Conservation (phyloP, 306 rosid genomes). For the Prosopis cineraria region DNA sequence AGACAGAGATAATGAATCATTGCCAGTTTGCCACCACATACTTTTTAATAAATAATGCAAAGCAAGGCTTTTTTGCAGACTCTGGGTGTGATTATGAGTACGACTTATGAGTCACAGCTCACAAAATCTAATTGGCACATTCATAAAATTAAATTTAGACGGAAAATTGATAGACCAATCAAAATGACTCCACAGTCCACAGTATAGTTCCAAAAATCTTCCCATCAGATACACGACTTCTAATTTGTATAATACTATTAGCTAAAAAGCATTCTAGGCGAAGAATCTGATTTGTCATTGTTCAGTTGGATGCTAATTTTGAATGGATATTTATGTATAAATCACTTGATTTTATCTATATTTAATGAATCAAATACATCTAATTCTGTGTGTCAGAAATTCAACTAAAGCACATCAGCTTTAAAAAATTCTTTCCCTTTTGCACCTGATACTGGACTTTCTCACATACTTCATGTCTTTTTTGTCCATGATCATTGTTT, state of each 20-base stretch:
- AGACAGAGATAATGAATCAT: slow-evolving; percentile 47
- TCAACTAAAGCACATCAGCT: not conserved
- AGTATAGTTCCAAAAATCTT: slow-evolving; percentile 29
- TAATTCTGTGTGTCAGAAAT: not conserved
- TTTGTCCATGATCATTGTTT: slow-evolving; percentile 15
- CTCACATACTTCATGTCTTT: not conserved
- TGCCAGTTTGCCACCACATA: slow-evolving; percentile 13
- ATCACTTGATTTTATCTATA: not conserved
- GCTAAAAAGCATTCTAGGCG: not conserved
- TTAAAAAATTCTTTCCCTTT: slow-evolving; percentile 19
- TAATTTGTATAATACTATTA: not conserved
- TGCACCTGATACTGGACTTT: not conserved
- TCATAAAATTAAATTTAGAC: slow-evolving; percentile 33
- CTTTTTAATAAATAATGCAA: slow-evolving; percentile 10
- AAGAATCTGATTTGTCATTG: not conserved
- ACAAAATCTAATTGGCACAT: slow-evolving; percentile 42
- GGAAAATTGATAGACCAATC: slow-evolving; percentile 36
- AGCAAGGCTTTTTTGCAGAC: slow-evolving; percentile 13
- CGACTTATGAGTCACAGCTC: not conserved
- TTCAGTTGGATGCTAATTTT: not conserved
- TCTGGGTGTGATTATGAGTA: slow-evolving; percentile 18
- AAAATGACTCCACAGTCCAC: slow-evolving; percentile 21
- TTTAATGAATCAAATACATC: not conserved
- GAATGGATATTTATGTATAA: not conserved
- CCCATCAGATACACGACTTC: slow-evolving; percentile 31